Evolutionary conservation across 768 basidiomycete species (phyloP).

Genomic region (Naganishia friedmannii): DNA sequence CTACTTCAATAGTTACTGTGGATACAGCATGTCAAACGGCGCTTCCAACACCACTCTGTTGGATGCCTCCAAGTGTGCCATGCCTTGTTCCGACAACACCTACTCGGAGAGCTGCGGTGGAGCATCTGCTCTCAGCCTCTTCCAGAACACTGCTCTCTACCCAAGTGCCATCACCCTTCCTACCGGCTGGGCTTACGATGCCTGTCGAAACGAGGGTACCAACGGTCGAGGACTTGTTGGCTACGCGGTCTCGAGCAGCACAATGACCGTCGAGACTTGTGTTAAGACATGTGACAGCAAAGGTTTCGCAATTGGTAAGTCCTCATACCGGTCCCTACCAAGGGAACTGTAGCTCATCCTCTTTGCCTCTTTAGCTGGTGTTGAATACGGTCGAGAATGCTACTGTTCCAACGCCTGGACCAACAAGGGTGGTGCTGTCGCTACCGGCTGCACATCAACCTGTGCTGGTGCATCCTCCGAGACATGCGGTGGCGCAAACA

Average conservation of each 20-base stretch:
- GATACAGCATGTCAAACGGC: constrained; percentile 45
- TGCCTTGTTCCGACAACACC: constrained; percentile 39
- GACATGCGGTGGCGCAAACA: constrained; percentile 40
- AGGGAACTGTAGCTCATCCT: constrained; percentile 54
- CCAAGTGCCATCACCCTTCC: constrained; percentile 29
- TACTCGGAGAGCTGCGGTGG: constrained; percentile 50
- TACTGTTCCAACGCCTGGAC: constrained; percentile 63
- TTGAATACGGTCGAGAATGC: constrained; percentile 30
- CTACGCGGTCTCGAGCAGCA: constrained; percentile 50
- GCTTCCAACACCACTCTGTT: constrained; percentile 47
- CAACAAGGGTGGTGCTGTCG: constrained; percentile 60
- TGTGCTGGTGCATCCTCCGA: constrained; percentile 62
- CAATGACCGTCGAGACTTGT: constrained; percentile 64
- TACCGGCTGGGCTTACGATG: constrained; percentile 41
- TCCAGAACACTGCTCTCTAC: constrained; percentile 42
- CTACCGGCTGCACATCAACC: constrained; percentile 65
- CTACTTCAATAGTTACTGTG: constrained; percentile 48
- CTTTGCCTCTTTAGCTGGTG: constrained; percentile 42
- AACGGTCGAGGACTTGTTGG: constrained; percentile 38
- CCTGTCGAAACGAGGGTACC: constrained; percentile 41
- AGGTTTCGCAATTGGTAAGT: constrained; percentile 60
- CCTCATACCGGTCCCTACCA: background rate
- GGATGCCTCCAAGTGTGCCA: constrained; percentile 38
- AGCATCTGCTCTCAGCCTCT: constrained; percentile 38
- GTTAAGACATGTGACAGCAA: constrained; percentile 60